Evolutionary conservation across 139 green algal genomes (phyloP).

Genomic region (Picochlorum sp.): DNA sequence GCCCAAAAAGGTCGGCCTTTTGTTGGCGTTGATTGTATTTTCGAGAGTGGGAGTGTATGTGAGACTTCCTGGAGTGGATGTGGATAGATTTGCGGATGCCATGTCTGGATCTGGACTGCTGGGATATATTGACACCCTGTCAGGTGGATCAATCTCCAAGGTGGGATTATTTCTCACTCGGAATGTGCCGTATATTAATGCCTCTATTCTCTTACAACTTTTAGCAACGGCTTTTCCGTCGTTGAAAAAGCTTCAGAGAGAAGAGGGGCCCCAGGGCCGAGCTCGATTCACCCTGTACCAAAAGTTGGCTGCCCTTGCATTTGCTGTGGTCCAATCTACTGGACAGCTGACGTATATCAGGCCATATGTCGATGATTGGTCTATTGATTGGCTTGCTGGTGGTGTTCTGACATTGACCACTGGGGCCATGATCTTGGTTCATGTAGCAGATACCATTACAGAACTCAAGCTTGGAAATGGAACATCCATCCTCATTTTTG

Average conservation of each 20-base stretch:
- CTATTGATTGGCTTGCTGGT: conserved; percentile 58
- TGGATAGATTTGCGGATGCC: conserved; percentile 65
- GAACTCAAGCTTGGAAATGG: conserved; percentile 97
- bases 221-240: conserved; percentile 74
- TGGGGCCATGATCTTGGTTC: conserved; percentile 78
- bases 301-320: conserved; percentile 74
- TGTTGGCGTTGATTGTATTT: conserved; percentile 78
- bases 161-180: conserved; percentile 97
- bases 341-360: conserved; percentile 84
- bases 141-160: conserved; percentile 63
- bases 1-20: conserved; percentile 60
- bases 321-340: conserved; percentile 79
- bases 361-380: conserved; percentile 85
- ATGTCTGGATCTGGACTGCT: conserved; percentile 69
- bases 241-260: conserved; percentile 92
- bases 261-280: conserved; percentile 79
- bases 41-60: conserved; percentile 90
- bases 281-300: conserved; percentile 87
- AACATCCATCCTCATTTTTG: conserved; percentile 97
- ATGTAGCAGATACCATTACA: conserved; percentile 74
- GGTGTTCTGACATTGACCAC: conserved; percentile 64
- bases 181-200: conserved; percentile 99
- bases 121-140: conserved; percentile 89
- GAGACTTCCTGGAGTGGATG: conserved; percentile 82
- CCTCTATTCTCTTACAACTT: conserved; percentile 91